Percentiles rank a stretch among this genome's conserved stretches.
Evolutionary conservation across 495 filamentous ascomycete genomes (phyloP).

Genomic region (Oleoguttula mirabilis): DNA sequence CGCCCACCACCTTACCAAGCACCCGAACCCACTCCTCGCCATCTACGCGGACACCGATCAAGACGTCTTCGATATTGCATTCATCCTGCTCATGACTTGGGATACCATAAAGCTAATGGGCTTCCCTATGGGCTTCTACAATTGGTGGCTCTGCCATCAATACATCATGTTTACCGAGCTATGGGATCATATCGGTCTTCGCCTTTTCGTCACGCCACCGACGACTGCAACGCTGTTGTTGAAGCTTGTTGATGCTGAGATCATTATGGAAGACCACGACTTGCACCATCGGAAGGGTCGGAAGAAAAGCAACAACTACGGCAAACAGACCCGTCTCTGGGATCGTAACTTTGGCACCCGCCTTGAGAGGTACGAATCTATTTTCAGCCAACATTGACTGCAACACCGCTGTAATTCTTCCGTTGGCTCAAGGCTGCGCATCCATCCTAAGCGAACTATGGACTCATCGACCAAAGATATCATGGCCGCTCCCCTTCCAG

Average conservation of each 20-base stretch:
- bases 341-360: conserved; percentile 3
- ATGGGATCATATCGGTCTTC: conserved; percentile 3
- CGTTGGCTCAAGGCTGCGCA: too few relatives aligned
- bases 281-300: conserved; percentile 8
- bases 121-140: conserved; percentile 6
- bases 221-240: neutral
- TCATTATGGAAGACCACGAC: conserved; percentile 4
- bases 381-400: too few relatives aligned
- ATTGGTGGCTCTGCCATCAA: conserved; percentile 6
- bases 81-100: conserved; percentile 1
- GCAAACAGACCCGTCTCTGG: conserved; percentile 9
- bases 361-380: neutral
- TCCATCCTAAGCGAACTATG: too few relatives aligned
- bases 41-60: conserved; percentile 4
- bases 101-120: conserved; percentile 4
- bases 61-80: conserved; percentile 5
- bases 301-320: conserved; percentile 7
- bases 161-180: conserved; percentile 5
- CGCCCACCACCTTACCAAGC: conserved; percentile 4
- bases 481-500: too few relatives aligned
- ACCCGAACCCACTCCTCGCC: conserved; percentile 4
- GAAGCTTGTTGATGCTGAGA: conserved; percentile 3
- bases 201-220: neutral
- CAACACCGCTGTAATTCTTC: too few relatives aligned
- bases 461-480: too few relatives aligned